A percentile compares a stretch with the other conserved stretches of the same genome.
These are phyloP conservation scores for Candolleomyces aberdarensis DNA, from an alignment of 768 basidiomycete genomes.

Conservation along the genomic window DNA sequence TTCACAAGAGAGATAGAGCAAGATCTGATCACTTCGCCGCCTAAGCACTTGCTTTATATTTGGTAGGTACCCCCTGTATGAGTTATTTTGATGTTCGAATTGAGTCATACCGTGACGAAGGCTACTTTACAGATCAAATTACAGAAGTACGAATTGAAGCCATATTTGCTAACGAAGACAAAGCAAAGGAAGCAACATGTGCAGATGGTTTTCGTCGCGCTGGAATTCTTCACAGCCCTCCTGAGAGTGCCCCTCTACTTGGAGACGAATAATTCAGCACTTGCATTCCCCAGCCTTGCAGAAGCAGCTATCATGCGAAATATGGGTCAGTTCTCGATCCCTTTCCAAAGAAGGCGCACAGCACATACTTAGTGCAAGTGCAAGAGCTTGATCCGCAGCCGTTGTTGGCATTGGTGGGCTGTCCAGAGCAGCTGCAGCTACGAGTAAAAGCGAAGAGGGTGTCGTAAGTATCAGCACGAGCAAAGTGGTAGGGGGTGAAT, in stretches of 20 bases:
- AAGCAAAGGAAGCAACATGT: not conserved
- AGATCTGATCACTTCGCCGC: too few relatives aligned
- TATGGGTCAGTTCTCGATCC: too few relatives aligned
- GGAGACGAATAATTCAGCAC: not conserved
- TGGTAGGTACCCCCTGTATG: too few relatives aligned
- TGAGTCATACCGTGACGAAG: too few relatives aligned
- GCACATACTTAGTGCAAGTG: slow-evolving; percentile 1
- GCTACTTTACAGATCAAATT: too few relatives aligned
- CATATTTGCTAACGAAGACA: too few relatives aligned
- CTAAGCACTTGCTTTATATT: too few relatives aligned
- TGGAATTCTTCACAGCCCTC: not conserved
- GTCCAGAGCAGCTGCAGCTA: not conserved
- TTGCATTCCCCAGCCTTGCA: not conserved
- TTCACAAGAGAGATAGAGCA: too few relatives aligned
- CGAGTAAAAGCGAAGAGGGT: too few relatives aligned
- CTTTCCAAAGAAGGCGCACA: not conserved
- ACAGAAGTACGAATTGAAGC: too few relatives aligned
- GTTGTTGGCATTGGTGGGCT: not conserved
- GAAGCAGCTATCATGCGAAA: not conserved
- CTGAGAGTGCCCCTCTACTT: not conserved
- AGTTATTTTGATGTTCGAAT: too few relatives aligned
- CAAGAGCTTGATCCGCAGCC: slow-evolving; percentile 1
- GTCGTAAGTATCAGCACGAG: not conserved
- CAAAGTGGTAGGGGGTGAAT: not conserved
- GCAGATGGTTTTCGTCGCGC: too few relatives aligned